These are phyloP conservation scores for Talaromyces nanjingensis DNA, from an alignment of 495 filamentous ascomycete genomes.

Conservation along the genomic window DNA sequence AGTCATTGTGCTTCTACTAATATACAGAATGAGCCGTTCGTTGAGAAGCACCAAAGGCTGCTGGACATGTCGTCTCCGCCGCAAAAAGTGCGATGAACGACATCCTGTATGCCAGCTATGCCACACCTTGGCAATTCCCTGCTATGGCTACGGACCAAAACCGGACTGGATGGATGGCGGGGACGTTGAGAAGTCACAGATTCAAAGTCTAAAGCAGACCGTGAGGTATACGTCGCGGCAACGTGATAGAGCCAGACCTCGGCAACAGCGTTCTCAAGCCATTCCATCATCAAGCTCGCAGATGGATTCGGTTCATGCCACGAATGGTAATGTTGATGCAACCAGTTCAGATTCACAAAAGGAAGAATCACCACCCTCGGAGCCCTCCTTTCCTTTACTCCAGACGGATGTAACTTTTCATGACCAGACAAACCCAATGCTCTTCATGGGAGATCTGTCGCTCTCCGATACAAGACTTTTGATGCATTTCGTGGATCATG, in stretches of 20 bases:
- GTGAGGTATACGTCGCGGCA: slow-evolving; percentile 4
- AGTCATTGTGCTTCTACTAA: not conserved
- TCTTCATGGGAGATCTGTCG: not conserved
- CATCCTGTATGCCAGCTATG: slow-evolving; percentile 41
- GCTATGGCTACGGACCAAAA: slow-evolving; percentile 7
- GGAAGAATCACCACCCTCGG: not conserved
- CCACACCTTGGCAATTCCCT: not conserved
- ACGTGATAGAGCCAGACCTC: slow-evolving; percentile 2
- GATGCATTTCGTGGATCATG: slow-evolving; percentile 1
- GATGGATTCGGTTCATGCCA: not conserved
- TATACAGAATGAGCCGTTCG: not conserved
- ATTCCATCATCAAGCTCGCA: not conserved
- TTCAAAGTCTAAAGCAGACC: not conserved
- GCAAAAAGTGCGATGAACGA: slow-evolving; percentile 89
- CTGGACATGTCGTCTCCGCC: slow-evolving; percentile 77
- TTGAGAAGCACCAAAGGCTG: slow-evolving; percentile 45
- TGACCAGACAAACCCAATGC: not conserved
- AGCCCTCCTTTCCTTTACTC: not conserved
- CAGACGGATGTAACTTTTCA: not conserved
- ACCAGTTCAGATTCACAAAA: not conserved
- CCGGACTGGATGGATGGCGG: slow-evolving; percentile 5
- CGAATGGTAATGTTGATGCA: not conserved
- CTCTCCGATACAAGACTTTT: not conserved
- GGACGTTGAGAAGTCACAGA: not conserved
- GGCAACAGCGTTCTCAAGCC: not conserved